phyloP scores from a whole-genome alignment of 2,329 filamentous ascomycete genomes.

The Atkinsonella hypoxylon region DNA sequence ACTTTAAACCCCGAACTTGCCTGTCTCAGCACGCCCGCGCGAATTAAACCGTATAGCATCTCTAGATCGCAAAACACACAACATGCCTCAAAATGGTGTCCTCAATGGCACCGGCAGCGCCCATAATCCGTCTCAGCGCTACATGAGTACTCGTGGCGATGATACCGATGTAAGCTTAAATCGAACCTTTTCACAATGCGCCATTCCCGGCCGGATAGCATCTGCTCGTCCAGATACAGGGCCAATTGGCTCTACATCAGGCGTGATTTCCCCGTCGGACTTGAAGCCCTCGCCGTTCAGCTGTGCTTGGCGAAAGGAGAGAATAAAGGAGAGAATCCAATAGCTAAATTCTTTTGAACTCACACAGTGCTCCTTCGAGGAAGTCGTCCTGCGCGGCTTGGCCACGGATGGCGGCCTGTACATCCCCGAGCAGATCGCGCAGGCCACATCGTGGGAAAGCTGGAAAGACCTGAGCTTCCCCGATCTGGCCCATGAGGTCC shows the following conservation, averaged over 20 bases:
- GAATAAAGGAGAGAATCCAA: not conserved
- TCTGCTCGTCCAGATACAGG: not conserved
- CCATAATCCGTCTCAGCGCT: conserved; percentile 35
- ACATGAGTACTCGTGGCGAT: conserved; percentile 38
- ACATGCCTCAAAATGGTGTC: conserved; percentile 31
- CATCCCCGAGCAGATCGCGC: conserved; percentile 71
- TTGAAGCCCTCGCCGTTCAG: too few relatives aligned
- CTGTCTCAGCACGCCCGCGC: conserved; percentile 1
- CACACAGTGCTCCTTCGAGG: conserved; percentile 70
- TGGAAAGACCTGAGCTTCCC: conserved; percentile 73
- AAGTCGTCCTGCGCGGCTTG: conserved; percentile 80
- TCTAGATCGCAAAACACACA: conserved; percentile 7
- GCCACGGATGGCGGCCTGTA: conserved; percentile 81
- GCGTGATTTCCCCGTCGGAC: too few relatives aligned
- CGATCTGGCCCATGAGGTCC: conserved; percentile 73
- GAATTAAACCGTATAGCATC: not conserved
- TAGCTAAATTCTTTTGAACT: not conserved
- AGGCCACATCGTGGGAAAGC: conserved; percentile 20
- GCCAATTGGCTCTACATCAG: not conserved
- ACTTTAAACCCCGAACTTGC: not conserved
- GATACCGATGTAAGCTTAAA: conserved; percentile 36
- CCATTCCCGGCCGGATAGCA: not conserved
- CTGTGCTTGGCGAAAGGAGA: too few relatives aligned
- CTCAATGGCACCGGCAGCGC: conserved; percentile 21
- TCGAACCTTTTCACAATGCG: not conserved